Conservation (phyloP, 2,329 filamentous ascomycete species). For the Stagonosporopsis cucurbitacearum region DNA sequence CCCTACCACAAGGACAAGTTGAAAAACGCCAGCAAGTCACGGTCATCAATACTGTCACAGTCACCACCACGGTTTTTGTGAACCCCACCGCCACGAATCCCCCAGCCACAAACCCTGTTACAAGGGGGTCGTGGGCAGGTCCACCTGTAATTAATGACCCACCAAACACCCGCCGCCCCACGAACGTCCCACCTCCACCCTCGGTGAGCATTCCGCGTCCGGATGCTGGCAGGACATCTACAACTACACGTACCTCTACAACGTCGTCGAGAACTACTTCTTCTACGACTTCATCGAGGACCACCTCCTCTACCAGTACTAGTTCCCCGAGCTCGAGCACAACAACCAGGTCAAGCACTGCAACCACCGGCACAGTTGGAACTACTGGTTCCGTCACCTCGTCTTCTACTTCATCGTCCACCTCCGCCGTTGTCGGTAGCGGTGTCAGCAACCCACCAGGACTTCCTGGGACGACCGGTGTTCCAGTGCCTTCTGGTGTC, state of each 20-base stretch:
- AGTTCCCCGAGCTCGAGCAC: too few relatives aligned
- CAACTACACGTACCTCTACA: neutral
- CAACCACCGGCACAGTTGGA: neutral
- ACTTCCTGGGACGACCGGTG: neutral
- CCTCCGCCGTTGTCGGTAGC: neutral
- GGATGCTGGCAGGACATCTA: neutral
- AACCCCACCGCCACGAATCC: conserved; percentile 23
- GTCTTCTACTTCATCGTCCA: neutral
- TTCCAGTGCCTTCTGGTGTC: conserved; percentile 2
- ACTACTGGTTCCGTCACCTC: neutral
- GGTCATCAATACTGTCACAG: conserved; percentile 27
- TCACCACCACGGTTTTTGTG: conserved; percentile 28
- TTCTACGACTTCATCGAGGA: neutral
- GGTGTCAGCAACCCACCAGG: neutral
- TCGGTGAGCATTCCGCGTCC: conserved; percentile 3
- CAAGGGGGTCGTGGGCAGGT: conserved; percentile 6
- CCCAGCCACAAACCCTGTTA: too few relatives aligned
- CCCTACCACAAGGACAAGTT: conserved; percentile 27
- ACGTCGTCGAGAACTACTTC: neutral
- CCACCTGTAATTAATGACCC: conserved; percentile 10
- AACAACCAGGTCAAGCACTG: neutral
- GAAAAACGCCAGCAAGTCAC: conserved; percentile 33
- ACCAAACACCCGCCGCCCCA: conserved; percentile 3
- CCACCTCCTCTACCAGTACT: neutral
- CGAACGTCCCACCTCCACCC: conserved; percentile 3